Evolutionary conservation across 139 green algal genomes (phyloP), one percentile per base, ranked within the genome.

Genomic region (Tetraselmis striata): DNA sequence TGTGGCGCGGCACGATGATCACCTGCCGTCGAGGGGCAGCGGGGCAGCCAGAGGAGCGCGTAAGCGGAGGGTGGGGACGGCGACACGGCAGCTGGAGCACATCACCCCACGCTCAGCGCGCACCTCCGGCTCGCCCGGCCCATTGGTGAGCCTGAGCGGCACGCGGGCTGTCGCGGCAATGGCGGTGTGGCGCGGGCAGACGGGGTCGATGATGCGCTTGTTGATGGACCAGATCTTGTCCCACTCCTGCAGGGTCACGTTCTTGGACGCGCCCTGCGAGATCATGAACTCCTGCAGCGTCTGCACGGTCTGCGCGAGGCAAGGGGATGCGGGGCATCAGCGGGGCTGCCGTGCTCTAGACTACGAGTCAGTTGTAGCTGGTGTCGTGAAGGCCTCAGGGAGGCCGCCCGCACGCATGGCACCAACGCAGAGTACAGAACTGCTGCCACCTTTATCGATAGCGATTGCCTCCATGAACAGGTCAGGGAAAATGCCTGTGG

Each of bases 181-280:
- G 0, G 93, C 95, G 0, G 95, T 98, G 90, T 99, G 97, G 22
- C 95, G 89, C 1, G 94, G 90, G 29, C 87, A 91, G 5, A 88
- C 87, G 1, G 91, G 91, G 80, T 93, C 90, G 77, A 94, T 91
- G 18, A 93, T 81, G 29, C 85, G 87, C 89, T 99, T 99, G 93
- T 99, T 99, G 86, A 99, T 96, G 27, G 94, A 90, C 97, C 97
- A 99, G 45, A 99, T 93, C 92, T 99, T 99, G 91, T 99, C 97
- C 97, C 95, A 98, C 88, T 98, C 95, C 85, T 94, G 90, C 84
- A 94, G 88, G 0, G 93, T 97, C 29, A 95, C 79, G 80, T 99
- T 99, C 76, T 95, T 96, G 32, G 86, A 95, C 27, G 96, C 96
- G 18, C 97, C 97, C 90, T 99, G 96, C 26, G 80, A 86, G 22